Percentiles rank a stretch among this genome's conserved stretches.
Evolutionary conservation across 192 early-diverging fungal genomes (phyloP).

Genomic region (Linnemannia exigua): DNA sequence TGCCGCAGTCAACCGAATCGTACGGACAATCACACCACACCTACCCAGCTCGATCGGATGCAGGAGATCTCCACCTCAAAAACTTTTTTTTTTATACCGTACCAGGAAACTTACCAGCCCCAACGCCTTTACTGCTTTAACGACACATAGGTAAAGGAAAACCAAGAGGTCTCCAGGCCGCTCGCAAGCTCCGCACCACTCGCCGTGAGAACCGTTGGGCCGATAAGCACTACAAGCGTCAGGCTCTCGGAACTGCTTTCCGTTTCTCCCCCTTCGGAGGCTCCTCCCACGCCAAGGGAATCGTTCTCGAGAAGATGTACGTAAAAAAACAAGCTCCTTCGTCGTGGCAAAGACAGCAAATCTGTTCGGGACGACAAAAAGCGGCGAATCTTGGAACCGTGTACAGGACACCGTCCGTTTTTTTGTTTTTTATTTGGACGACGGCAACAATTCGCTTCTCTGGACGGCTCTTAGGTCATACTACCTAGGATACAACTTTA

Average conservation of each 20-base stretch:
- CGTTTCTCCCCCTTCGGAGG: constrained; percentile 99
- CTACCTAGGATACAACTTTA: too few relatives aligned
- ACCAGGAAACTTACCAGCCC: constrained; percentile 6
- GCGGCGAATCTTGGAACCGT: too few relatives aligned
- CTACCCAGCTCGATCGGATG: not conserved
- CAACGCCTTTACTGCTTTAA: not conserved
- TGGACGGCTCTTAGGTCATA: too few relatives aligned
- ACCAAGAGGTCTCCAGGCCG: constrained; percentile 98
- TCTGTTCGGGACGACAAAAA: too few relatives aligned
- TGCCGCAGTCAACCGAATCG: constrained; percentile 2
- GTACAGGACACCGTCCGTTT: too few relatives aligned
- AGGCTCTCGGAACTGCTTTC: constrained; percentile 98
- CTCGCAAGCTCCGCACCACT: constrained; percentile 97
- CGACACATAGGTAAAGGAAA: constrained; percentile 78
- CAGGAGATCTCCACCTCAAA: not conserved
- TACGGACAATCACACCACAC: not conserved
- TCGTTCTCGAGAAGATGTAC: constrained; percentile 99
- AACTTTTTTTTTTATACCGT: not conserved
- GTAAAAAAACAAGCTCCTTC: constrained; percentile 13
- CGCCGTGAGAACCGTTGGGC: constrained; percentile 99
- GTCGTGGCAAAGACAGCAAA: too few relatives aligned
- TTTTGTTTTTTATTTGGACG: too few relatives aligned
- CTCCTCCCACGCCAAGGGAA: constrained; percentile 99
- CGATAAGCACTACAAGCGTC: constrained; percentile 99
- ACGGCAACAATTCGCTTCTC: too few relatives aligned